Base-by-base conservation (phyloP, 2,329 filamentous ascomycete genomes). In the Monosporascus sp. region DNA sequence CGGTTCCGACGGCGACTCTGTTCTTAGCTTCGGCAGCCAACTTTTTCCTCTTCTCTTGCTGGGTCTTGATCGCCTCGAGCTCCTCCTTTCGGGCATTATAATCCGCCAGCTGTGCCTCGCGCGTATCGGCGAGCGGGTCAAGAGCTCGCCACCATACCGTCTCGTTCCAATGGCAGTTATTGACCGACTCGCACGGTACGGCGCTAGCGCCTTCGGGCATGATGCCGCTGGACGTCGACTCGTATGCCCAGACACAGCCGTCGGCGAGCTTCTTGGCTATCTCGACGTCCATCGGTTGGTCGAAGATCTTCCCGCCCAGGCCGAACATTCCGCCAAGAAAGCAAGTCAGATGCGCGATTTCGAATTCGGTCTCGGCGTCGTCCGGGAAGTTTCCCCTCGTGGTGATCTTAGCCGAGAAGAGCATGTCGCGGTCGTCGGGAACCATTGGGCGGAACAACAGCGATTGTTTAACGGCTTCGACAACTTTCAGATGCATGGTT, bases 391-490 rank as follows among this genome's bases (percentile, higher is more conserved):
- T 69, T 15, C 76, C 76, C 1, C 62, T 67, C 9, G 79, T 76
- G 47, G 66, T 73, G n/a, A 82, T 68, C 59, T 83, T 84, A 24
- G 87, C 87, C 0, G 88, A 82, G 55, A 94, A 83, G 3, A 94
- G 77, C n/a, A 94, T 81, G 55, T 93, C 82, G 49, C 81, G 81
- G 50, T 79, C 74, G 31, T 81, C 79, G 6, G 83, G 80, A 20
- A 84, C 80, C 82, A 94, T 87, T 1, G 91, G 90, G 5, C 87
- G 81, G 70, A 83, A 96, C 53, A 96, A 81, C 9, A 96, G 77
- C 67, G 88, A 80, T 58, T 90, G 78, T 59, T 88, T 87, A 37
- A 87, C 82, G 0, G 83, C 83, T 5, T 86, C 81, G 31, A 86
- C 80, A 4, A 84, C 80, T 52, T 81, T 81, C 53, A 86, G 77